Evolutionary conservation across 192 early-diverging fungal species (phyloP).

Genomic region (Coemansia sp.): DNA sequence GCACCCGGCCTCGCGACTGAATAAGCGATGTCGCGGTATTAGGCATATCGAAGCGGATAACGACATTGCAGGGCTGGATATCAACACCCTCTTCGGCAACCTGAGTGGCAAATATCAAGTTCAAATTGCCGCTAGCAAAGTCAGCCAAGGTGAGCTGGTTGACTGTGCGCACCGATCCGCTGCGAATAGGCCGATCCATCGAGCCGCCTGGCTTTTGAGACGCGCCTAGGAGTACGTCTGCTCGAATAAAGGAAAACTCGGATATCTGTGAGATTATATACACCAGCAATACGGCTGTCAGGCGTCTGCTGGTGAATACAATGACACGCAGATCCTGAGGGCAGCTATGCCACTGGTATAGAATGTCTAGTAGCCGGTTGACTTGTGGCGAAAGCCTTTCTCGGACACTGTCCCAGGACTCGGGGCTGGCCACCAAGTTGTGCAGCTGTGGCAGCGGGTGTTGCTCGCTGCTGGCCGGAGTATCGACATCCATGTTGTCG

Average conservation of each 20-base stretch:
- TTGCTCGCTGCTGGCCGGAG: not conserved
- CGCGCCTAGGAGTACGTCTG: constrained; percentile 50
- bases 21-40: constrained; percentile 78
- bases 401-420: constrained; percentile 29
- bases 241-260: constrained; percentile 54
- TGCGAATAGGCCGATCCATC: constrained; percentile 43
- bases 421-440: constrained; percentile 17
- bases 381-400: constrained; percentile 73
- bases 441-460: constrained; percentile 32
- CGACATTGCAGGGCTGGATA: constrained; percentile 89
- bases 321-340: constrained; percentile 80
- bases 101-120: constrained; percentile 87
- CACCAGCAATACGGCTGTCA: constrained; percentile 69
- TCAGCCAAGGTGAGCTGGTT: constrained; percentile 60
- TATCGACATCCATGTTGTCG: not conserved
- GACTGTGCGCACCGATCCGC: constrained; percentile 32
- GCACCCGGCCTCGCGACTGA: constrained; percentile 88
- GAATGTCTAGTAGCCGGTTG: constrained; percentile 64
- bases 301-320: constrained; percentile 78
- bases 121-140: constrained; percentile 71
- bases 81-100: constrained; percentile 97
- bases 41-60: constrained; percentile 84
- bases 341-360: constrained; percentile 56
- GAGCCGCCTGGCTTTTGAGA: constrained; percentile 24
- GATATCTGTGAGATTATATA: constrained; percentile 58